Evolutionary conservation across 176 grass and related monocot genomes (phyloP), one percentile per base, ranked within the genome.

Genomic region (Avena sativa): DNA sequence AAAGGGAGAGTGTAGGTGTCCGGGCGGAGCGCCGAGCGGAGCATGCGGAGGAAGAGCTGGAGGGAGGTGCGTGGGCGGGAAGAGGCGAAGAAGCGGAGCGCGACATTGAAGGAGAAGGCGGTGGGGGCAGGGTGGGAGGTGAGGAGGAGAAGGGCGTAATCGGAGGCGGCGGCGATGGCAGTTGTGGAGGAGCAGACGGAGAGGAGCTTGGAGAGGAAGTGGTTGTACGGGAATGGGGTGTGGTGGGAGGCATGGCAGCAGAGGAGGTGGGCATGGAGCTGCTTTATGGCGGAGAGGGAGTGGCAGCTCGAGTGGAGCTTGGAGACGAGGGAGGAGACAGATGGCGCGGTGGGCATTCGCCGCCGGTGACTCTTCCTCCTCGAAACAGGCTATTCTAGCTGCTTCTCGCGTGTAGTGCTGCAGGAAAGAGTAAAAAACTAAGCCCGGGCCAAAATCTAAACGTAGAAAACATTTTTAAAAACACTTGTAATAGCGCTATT

Each of bases 121-220:
- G 74, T 84, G 9, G 87, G 74, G 3, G 74, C 23, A 0, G 81
- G 74, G 23, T 89, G 87, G 19, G 87, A 89, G 1, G 81, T 19
- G 81, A 89, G 73, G 52, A 89, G 87, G 38, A 71, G 74, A 11
- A 89, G 81, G 63, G 21, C 81, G 19, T 89, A 89, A n/a, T 79
- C 64, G 74, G 71, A 13, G 49, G 50, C 32, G 32, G 32, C n/a
- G 64, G 15, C 26, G 26, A 1, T 4, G 74, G 15, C 1, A n/a
- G 74, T 0, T 53, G 72, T 10, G 23, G 66, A 9, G 21, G 51
- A 30, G 48, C 49, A 26, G 79, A 90, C 40, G 61, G 70, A 86
- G 88, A 86, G 78, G 51, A 86, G 88, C 61, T 78, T 90, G 61
- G 88, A 90, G 71, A 90, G 88, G 71, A 90, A 90, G 30, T 86